Evolutionary conservation across 1,139 yeast genomes (phyloP).

Genomic region (Saccharomycopsis crataegensis): DNA sequence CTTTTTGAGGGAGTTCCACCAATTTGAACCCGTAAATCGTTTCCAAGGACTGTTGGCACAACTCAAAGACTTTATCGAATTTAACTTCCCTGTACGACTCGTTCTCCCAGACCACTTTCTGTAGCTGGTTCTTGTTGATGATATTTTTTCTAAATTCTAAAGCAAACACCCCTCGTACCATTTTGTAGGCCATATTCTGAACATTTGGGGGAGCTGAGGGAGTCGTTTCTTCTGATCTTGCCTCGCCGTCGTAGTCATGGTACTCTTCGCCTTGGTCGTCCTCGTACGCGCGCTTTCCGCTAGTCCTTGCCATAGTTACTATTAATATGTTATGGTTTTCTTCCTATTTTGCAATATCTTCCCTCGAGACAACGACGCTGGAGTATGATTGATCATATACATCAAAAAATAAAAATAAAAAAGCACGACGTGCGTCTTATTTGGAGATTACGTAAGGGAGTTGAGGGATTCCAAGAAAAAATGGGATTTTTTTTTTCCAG

Average conservation of each 20-base stretch:
- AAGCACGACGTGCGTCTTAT: neutral
- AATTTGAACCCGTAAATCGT: constrained; percentile 79
- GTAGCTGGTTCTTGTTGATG: constrained; percentile 23
- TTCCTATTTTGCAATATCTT: neutral
- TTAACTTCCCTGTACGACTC: constrained; percentile 17
- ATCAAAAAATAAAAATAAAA: neutral
- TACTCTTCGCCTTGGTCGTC: neutral
- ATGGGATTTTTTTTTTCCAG: too few relatives aligned
- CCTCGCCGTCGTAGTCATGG: neutral
- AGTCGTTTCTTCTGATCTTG: neutral
- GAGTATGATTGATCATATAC: neutral
- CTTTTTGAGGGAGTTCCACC: constrained; percentile 93
- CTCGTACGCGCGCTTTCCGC: neutral
- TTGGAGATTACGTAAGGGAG: neutral
- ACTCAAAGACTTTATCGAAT: constrained; percentile 19
- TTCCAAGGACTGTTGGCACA: constrained; percentile 21
- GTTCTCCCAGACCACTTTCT: constrained; percentile 22
- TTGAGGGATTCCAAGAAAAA: neutral
- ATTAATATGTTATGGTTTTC: neutral
- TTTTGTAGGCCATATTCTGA: constrained; percentile 18
- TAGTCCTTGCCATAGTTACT: neutral
- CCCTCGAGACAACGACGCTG: neutral
- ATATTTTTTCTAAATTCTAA: constrained; percentile 22
- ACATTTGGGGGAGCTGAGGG: neutral
- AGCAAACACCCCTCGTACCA: constrained; percentile 24